A percentile compares a stretch with the other conserved stretches of the same genome.
Conservation (phyloP, 129 eudicot species). For the Calendula officinalis region DNA sequence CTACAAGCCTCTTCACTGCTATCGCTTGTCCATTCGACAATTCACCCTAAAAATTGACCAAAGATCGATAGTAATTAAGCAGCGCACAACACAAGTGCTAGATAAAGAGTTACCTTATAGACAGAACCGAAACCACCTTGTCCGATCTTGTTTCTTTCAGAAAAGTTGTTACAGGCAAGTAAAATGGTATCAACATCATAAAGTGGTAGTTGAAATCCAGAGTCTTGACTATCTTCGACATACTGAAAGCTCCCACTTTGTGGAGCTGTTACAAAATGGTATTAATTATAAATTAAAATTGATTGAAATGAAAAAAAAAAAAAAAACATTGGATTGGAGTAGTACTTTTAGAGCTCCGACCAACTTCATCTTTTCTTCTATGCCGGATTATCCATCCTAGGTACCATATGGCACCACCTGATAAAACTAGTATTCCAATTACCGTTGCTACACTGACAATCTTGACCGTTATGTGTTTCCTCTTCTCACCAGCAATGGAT, state of each 20-base stretch:
- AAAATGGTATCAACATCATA: constrained; percentile 39
- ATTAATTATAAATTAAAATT: neutral
- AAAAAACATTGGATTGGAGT: neutral
- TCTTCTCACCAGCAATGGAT: constrained; percentile 24
- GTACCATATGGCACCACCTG: constrained; percentile 28
- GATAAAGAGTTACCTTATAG: constrained; percentile 42
- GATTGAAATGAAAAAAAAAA: neutral
- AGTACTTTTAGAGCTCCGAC: constrained; percentile 27
- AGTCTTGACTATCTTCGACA: constrained; percentile 30
- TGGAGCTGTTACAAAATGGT: constrained; percentile 18
- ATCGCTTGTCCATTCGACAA: constrained; percentile 46
- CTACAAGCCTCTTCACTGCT: constrained; percentile 63
- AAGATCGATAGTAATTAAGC: neutral
- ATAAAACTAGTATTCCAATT: constrained; percentile 15
- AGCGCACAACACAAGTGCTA: neutral
- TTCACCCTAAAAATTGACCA: constrained; percentile 36
- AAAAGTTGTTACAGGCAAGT: constrained; percentile 51
- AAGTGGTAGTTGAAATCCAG: constrained; percentile 29
- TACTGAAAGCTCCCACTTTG: constrained; percentile 29
- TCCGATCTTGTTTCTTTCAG: constrained; percentile 49
- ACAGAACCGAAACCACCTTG: constrained; percentile 73
- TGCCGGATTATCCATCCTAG: constrained; percentile 24
- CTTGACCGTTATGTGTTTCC: constrained; percentile 34
- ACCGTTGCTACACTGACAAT: constrained; percentile 20
- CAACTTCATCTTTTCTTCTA: constrained; percentile 29